Conservation (phyloP, 768 basidiomycete species). For the Mycena pura region DNA sequence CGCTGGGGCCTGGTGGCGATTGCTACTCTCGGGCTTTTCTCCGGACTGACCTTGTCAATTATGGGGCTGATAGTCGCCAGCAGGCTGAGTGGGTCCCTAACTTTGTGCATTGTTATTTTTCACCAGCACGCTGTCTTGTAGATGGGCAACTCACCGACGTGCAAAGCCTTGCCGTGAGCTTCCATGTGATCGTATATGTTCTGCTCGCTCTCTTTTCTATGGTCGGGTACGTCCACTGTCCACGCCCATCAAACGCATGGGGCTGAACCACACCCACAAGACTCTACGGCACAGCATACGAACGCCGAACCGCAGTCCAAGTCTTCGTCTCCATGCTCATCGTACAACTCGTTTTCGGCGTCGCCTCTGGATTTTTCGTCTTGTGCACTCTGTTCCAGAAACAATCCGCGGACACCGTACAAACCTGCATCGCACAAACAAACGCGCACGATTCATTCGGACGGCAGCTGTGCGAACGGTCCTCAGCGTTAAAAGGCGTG, state of each 20-base stretch:
- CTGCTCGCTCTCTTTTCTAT: constrained; percentile 20
- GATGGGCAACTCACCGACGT: not conserved
- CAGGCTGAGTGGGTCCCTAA: not conserved
- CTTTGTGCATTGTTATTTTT: not conserved
- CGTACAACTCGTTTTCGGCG: constrained; percentile 36
- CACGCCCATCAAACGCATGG: too few species aligned
- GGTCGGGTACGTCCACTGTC: too few species aligned
- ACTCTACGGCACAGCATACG: constrained; percentile 25
- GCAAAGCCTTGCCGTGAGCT: not conserved
- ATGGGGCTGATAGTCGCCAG: not conserved
- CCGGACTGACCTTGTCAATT: not conserved
- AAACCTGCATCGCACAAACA: not conserved
- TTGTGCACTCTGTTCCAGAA: constrained; percentile 35
- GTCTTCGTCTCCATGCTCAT: constrained; percentile 31
- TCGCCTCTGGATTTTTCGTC: constrained; percentile 36
- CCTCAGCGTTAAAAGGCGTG: not conserved
- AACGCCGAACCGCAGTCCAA: constrained; percentile 15
- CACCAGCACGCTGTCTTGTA: not conserved
- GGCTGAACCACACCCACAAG: too few species aligned
- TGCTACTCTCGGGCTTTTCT: not conserved
- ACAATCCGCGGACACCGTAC: not conserved
- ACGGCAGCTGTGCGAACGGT: not conserved
- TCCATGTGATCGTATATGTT: not conserved
- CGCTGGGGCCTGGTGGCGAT: not conserved
- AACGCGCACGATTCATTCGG: not conserved